Conservation (phyloP, 2,329 filamentous ascomycete genomes). For the Epichloe coenophiala region DNA sequence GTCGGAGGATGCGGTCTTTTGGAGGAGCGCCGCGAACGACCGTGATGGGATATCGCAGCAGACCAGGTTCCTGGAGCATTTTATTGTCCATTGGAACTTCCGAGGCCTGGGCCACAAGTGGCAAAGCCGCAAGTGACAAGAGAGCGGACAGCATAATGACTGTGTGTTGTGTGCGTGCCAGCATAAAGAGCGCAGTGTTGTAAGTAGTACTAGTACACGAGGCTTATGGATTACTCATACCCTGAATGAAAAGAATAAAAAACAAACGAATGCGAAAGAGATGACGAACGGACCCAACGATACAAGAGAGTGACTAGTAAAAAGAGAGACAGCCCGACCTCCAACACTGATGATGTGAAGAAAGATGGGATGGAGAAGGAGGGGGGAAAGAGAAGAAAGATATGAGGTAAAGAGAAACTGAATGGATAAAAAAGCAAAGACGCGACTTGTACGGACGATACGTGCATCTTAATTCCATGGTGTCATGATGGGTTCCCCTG, state of each 20-base stretch:
- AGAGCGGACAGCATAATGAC: constrained; percentile 18
- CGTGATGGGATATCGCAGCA: constrained; percentile 18
- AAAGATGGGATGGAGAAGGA: neutral
- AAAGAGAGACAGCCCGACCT: neutral
- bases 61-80: constrained; percentile 12
- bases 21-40: constrained; percentile 12
- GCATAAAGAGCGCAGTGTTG: constrained; percentile 13
- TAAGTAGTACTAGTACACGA: neutral
- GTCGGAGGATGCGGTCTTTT: constrained; percentile 15
- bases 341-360: neutral
- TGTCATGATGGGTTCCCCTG: too few species aligned
- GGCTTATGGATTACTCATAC: neutral
- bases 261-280: neutral
- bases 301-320: neutral
- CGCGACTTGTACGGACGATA: too few species aligned
- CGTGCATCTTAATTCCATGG: too few species aligned
- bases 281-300: neutral
- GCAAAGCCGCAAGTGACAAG: constrained; percentile 16
- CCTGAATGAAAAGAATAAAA: constrained; percentile 2
- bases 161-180: constrained; percentile 3
- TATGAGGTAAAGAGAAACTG: neutral
- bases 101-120: constrained; percentile 13
- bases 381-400: neutral
- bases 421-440: neutral
- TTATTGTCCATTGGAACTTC: constrained; percentile 11